Base-by-base conservation (phyloP, 352 stramenopile species). In the Pythium coloratum region DNA sequence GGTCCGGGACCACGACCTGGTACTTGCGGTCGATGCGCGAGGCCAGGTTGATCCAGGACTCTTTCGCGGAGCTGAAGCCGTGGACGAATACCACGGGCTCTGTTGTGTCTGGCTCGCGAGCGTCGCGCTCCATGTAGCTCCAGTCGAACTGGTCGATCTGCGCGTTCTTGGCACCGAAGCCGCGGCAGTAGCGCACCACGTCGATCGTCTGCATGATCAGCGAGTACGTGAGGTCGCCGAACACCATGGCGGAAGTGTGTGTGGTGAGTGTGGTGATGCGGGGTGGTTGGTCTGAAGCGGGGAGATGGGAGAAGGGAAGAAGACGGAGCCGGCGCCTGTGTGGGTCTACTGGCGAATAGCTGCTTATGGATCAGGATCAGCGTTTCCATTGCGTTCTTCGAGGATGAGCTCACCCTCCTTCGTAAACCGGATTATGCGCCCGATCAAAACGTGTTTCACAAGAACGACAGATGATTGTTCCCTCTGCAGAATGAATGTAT, bases 11-110 rank as follows among this genome's bases (percentile, higher is more conserved):
- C 24, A 93, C 32, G 20, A 91, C 69, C 20, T 79, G 74, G 70
- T 76, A 89, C 18, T 76, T 71, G 16, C 76, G 79, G 71, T 89
- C 80, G 6, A 90, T 65, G 30, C 73, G 73, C 10, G 73, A 69
- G 18, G 82, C 80, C 26, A 89, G 72, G 13, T 76, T 76, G 53
- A 84, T 63, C 82, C 81, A 89, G 34, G 80, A 89, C 63, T 90
- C 81, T 51, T 93, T 93, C 36, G 80, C 64, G 28, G 80, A 88
- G 57, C 77, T 86, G 67, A 93, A 93, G 62, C 85, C 85, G 40
- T 91, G 82, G 47, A 93, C 69, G 42, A 90, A 87, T 10, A 91
- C 75, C 1, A 93, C 78, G 0, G 81, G 62, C 60, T 88, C 81
- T 14, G 76, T 77, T 34, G 72, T 63, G 18, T 78, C 67, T 9